Base-by-base conservation (phyloP, 352 stramenopile genomes). In the Thalassiosira oceanica region DNA sequence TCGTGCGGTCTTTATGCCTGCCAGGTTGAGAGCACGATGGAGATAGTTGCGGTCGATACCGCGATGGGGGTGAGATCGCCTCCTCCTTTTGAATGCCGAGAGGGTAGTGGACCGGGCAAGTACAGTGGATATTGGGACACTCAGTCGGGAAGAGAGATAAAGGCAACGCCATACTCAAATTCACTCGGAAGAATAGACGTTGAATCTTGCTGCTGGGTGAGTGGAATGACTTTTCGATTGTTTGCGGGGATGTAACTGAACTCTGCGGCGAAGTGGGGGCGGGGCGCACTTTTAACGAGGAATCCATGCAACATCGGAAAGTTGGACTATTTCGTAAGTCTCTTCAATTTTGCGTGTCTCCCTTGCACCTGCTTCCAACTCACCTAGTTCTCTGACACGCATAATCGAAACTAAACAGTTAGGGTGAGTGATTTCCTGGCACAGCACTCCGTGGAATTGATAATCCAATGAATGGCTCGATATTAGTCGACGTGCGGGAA, bases 121-220 rank as follows among this genome's bases (percentile, higher is more conserved):
- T 7, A 61, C 41, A 62, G 44, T 23, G 63, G 63, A n/a, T 74
- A 74, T 42, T 74, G 63, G 63, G 63, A 74, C 35, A 11, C 35
- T 24, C 18, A 33, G 20, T 58, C 26, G 6, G 52, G 52, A 3
- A n/a, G n/a, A n/a, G n/a, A n/a, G n/a, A 13, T 24, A n/a, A n/a
- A n/a, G n/a, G n/a, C n/a, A n/a, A n/a, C n/a, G n/a, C n/a, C n/a
- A n/a, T n/a, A n/a, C n/a, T n/a, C n/a, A n/a, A n/a, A n/a, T n/a
- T n/a, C n/a, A n/a, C n/a, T n/a, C n/a, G 45, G 29, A 45, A 7
- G 45, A 41, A 35, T 15, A 16, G 29, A 54, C 13, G 45, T 43
- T 50, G 7, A 44, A 46, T 13, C 13, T 16, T 46, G 44, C 21
- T 52, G 44, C 44, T 16, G 11, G 11, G 11, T 48, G 39, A 16